These are phyloP conservation scores for Saccharomycopsis javanensis DNA, from an alignment of 805 yeast species.

Conservation along the genomic window DNA sequence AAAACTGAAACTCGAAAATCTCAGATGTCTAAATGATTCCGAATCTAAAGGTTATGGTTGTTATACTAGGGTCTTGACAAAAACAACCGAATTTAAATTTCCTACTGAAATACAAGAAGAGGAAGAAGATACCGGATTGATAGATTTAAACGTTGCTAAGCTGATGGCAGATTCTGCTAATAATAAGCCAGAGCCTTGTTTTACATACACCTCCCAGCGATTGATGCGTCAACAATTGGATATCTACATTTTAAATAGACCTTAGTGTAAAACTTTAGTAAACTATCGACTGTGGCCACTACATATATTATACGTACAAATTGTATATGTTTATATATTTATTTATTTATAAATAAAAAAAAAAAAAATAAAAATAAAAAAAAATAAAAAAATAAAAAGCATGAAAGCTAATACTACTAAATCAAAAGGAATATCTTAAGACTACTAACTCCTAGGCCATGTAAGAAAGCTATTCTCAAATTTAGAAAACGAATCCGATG, in stretches of 20 bases:
- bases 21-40: neutral
- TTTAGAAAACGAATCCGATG: conserved; percentile 4
- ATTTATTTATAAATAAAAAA: neutral
- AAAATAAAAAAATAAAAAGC: neutral
- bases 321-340: neutral
- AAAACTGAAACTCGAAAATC: conserved; percentile 5
- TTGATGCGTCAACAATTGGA: conserved; percentile 6
- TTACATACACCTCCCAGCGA: neutral
- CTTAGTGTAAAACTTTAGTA: too few species aligned
- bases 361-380: neutral
- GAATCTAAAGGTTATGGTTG: conserved; percentile 1
- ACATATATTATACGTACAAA: too few species aligned
- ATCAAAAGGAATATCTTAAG: too few species aligned
- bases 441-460: conserved; percentile 3
- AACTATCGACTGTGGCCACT: too few species aligned
- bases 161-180: neutral
- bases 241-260: conserved; percentile 10
- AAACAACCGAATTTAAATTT: conserved; percentile 1
- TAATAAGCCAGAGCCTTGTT: neutral
- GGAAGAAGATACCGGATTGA: neutral
- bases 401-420: neutral
- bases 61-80: neutral
- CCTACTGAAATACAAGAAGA: neutral
- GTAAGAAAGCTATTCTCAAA: conserved; percentile 11
- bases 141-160: neutral